Base-by-base conservation (phyloP, 805 yeast species). In the Candida ipomoeae region DNA sequence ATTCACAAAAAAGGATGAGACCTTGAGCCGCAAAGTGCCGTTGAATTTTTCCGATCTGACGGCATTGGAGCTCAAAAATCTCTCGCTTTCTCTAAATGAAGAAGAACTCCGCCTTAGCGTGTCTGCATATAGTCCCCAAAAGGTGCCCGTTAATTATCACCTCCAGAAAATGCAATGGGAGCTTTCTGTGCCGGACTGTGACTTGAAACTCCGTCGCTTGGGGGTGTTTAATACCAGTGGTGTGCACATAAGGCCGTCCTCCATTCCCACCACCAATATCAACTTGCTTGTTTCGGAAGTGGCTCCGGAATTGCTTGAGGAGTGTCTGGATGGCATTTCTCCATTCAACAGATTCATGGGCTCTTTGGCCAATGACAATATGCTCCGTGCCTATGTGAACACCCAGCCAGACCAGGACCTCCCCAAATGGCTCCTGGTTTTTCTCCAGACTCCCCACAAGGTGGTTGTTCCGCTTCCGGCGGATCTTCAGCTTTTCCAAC, bases 111-210 rank as follows among this genome's bases (percentile, higher is more conserved):
- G 40, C 5, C 8, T 36, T 21, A 34, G 33, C 3, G 46, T 18
- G 5, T 35, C 46, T 34, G 46, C 46, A 21, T 23, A 21, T 17
- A 34, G 17, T 2, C 5, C 21, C 13, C 33, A 11, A 4, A 34
- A 34, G 6, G 8, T 44, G 17, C 39, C 40, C 3, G 17, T 44
- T 8, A 20, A 36, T 13, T 53, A 61, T 11, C 40, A 51, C 3
- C 40, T 69, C 7, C 60, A 51, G 6, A 32, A 57, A 6, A 57
- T 67, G 13, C 57, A 62, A 41, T 67, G 71, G 72, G 61, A 63
- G 38, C 35, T 70, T 1, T 55, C 60, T 8, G 41, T 71, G 2
- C 51, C 59, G 23, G 67, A 65, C 48, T 70, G 74, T 55, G 39
- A 59, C 6, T 44, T 42, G 3, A 39, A 56, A 2, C 55, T 59